Evolutionary conservation across 352 stramenopile genomes (phyloP).

Genomic region (Aphanomyces cochlioides): DNA sequence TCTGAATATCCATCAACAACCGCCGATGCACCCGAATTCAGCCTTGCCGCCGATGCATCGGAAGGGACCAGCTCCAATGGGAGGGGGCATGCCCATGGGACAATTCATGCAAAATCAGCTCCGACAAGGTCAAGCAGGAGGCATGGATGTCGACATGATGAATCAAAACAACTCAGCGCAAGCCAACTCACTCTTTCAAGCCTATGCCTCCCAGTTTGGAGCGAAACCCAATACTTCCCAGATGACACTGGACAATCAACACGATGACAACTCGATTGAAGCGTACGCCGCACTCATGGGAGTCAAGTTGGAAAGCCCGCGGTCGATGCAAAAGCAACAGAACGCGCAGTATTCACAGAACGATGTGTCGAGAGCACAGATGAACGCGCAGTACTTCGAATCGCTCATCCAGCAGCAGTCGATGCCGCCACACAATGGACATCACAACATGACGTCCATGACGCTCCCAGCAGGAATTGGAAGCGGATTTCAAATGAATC

Average conservation of each 20-base stretch:
- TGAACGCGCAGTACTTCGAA: conserved; percentile 79
- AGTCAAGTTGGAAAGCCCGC: conserved; percentile 69
- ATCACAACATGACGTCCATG: conserved; percentile 54
- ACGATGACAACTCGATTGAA: conserved; percentile 49
- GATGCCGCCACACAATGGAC: conserved; percentile 35
- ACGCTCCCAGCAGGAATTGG: conserved; percentile 62
- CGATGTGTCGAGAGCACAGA: conserved; percentile 68
- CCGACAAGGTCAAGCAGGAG: conserved; percentile 2
- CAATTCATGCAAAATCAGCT: conserved; percentile 20
- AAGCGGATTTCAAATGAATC: conserved; percentile 43
- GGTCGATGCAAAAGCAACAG: conserved; percentile 40
- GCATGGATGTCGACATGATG: conserved; percentile 26
- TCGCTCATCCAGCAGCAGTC: conserved; percentile 57
- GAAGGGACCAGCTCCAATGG: not conserved
- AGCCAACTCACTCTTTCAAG: conserved; percentile 24
- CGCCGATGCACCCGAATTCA: not conserved
- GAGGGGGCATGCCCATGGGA: not conserved
- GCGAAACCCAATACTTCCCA: not conserved
- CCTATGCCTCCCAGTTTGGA: conserved; percentile 30
- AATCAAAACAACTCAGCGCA: not conserved
- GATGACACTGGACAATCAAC: conserved; percentile 1
- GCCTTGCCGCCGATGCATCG: conserved; percentile 20
- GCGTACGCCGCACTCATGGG: conserved; percentile 80
- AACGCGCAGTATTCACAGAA: conserved; percentile 36
- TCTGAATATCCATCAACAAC: conserved; percentile 17